Evolutionary conservation across 805 yeast species (phyloP).

Genomic region (Yarrowia keelungensis): DNA sequence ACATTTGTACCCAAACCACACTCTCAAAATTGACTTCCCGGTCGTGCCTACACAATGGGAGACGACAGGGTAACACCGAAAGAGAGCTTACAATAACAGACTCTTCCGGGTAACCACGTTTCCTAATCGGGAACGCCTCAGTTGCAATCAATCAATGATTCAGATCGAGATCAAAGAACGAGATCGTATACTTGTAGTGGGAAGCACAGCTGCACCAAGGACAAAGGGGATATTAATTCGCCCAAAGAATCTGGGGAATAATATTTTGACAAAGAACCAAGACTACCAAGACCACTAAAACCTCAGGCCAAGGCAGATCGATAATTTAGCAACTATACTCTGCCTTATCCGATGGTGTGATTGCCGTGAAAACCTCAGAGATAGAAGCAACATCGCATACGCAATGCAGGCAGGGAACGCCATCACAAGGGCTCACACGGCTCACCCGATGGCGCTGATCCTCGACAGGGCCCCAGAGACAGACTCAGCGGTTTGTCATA

Average conservation of each 20-base stretch:
- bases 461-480: background rate
- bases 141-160: too few relatives aligned
- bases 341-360: conserved; percentile 14
- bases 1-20: conserved; percentile 14
- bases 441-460: conserved; percentile 30
- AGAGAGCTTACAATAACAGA: too few relatives aligned
- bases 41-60: too few relatives aligned
- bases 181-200: too few relatives aligned
- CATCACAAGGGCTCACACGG: conserved; percentile 5
- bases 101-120: too few relatives aligned
- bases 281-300: too few relatives aligned
- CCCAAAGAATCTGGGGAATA: background rate
- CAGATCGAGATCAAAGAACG: too few relatives aligned
- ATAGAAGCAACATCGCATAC: conserved; percentile 30
- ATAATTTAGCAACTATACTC: background rate
- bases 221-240: too few relatives aligned
- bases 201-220: too few relatives aligned
- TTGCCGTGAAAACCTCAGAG: background rate
- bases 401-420: conserved; percentile 5
- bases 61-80: too few relatives aligned
- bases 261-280: too few relatives aligned
- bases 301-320: background rate
- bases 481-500: background rate
- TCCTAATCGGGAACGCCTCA: too few relatives aligned
- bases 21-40: background rate